Conservation (phyloP, 2,329 filamentous ascomycete species). For the Ceratocystis cubensis region DNA sequence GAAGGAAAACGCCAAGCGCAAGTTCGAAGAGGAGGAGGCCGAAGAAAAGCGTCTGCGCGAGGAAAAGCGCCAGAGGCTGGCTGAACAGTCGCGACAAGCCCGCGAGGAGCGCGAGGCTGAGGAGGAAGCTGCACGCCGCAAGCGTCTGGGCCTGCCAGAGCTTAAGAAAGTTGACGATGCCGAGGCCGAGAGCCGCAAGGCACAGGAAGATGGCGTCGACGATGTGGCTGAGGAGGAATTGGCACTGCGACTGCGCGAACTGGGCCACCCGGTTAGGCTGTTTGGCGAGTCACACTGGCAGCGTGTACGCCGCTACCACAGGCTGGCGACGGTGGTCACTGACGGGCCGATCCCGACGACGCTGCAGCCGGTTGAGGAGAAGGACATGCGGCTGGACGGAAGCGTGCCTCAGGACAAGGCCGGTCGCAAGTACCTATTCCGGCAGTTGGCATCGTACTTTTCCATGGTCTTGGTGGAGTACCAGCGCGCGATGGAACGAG, state of each 20-base stretch:
- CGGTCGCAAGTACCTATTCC: constrained; percentile 59
- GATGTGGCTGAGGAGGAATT: constrained; percentile 64
- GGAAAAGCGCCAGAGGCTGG: constrained; percentile 68
- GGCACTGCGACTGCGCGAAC: constrained; percentile 49
- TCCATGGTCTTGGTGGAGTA: constrained; percentile 90
- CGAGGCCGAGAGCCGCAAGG: constrained; percentile 29
- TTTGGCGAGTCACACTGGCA: constrained; percentile 71
- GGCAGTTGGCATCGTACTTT: constrained; percentile 89
- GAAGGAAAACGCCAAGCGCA: constrained; percentile 65
- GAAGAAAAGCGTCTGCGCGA: constrained; percentile 57
- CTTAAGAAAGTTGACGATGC: constrained; percentile 33
- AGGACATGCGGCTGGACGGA: constrained; percentile 71
- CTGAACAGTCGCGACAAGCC: constrained; percentile 61
- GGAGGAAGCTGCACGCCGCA: constrained; percentile 60
- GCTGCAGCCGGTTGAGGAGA: constrained; percentile 64
- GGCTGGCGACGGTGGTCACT: constrained; percentile 48
- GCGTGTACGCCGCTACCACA: constrained; percentile 57
- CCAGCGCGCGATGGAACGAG: constrained; percentile 61
- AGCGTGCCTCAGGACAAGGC: constrained; percentile 50
- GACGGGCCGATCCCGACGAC: constrained; percentile 79
- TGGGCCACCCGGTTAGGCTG: constrained; percentile 60
- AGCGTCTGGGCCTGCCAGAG: constrained; percentile 69
- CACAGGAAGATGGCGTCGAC: constrained; percentile 33
- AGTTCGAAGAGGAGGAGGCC: constrained; percentile 74
- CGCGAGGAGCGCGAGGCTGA: constrained; percentile 61